phyloP scores from a whole-genome alignment of 2,329 filamentous ascomycete species.

The Phialemonium atrogriseum region DNA sequence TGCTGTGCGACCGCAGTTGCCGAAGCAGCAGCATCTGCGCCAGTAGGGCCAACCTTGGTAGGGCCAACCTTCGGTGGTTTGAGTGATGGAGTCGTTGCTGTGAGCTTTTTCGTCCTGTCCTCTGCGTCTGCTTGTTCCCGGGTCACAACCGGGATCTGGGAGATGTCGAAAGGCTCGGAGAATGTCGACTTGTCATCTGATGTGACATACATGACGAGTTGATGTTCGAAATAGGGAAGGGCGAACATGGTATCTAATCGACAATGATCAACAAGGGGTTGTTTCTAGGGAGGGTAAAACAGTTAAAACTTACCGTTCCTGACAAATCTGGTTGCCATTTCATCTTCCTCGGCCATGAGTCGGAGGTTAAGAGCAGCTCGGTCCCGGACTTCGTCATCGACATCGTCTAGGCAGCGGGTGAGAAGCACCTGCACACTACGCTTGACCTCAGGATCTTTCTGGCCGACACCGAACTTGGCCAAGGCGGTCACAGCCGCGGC shows the following conservation, averaged over 20 bases:
- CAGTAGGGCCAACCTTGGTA: slow-evolving; percentile 59
- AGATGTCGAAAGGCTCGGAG: slow-evolving; percentile 78
- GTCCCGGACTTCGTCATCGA: slow-evolving; percentile 94
- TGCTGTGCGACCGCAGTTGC: slow-evolving; percentile 77
- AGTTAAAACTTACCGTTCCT: slow-evolving; percentile 63
- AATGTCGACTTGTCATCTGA: slow-evolving; percentile 85
- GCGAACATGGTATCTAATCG: slow-evolving; percentile 93
- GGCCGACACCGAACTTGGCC: slow-evolving; percentile 93
- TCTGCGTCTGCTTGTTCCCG: slow-evolving; percentile 94
- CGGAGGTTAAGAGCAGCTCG: slow-evolving; percentile 87
- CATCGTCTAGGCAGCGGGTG: slow-evolving; percentile 88
- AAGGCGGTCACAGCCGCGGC: slow-evolving; percentile 92
- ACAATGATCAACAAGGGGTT: too few species aligned
- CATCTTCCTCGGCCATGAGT: slow-evolving; percentile 86
- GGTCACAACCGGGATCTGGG: slow-evolving; percentile 84
- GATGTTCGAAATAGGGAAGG: slow-evolving; percentile 89
- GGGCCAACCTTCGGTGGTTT: slow-evolving; percentile 82
- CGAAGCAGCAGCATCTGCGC: slow-evolving; percentile 67
- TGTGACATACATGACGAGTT: slow-evolving; percentile 95
- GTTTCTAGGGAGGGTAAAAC: too few species aligned
- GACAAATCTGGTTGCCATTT: slow-evolving; percentile 78
- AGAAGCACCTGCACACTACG: slow-evolving; percentile 88
- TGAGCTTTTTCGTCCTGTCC: slow-evolving; percentile 95
- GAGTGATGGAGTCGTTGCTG: slow-evolving; percentile 81
- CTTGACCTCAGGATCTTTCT: slow-evolving; percentile 95